Evolutionary conservation across 768 basidiomycete species (phyloP), one percentile per base, ranked within the genome.

Genomic region (Termitomyces sp.): DNA sequence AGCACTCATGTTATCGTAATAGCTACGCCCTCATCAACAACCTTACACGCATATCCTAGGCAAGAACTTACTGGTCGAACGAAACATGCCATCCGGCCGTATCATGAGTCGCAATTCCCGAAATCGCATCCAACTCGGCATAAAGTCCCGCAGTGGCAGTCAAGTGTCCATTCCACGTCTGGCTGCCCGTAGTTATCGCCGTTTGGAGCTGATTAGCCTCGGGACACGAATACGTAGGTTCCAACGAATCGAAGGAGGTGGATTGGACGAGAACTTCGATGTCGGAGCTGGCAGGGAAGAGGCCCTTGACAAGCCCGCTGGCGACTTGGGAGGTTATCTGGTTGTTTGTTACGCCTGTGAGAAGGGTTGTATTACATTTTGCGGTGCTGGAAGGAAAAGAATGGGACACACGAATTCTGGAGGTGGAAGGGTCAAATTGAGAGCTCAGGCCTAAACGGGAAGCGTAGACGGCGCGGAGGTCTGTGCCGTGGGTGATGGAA

Each of bases 301-400:
- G 65, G 2, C 78, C 78, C 45, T 66, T 66, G 21, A 77, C 58
- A 15, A 79, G 69, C 1, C 74, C 77, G 17, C 75, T 74, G 17
- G 78, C 77, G 1, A 79, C 77, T 68, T 81, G 77, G 0, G 78
- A 80, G 10, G 79, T 80, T 28, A 81, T 78, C 17, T 70, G 72
- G 48, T 81, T 81, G 66, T 78, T 78, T 2, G 79, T 81, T 5
- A 80, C 77, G 5, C 78, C 76, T 77, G 49, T 6, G 34, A 8
- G 12, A 44, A 51, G 10, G 32, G 17, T 35, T 21, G 24, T 2
- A 19, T 22, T 46, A 21, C 32, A 17, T 8, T 19, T 21, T 37
- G 24, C 2, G 43, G 41, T 24, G 43, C 3, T 42, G 2, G 19
- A 4, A 34, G 26, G 28, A 40, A 10, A 11, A 26, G 42, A 19